Conservation (phyloP, 495 filamentous ascomycete species). For the Sabuloglossum arenarium region DNA sequence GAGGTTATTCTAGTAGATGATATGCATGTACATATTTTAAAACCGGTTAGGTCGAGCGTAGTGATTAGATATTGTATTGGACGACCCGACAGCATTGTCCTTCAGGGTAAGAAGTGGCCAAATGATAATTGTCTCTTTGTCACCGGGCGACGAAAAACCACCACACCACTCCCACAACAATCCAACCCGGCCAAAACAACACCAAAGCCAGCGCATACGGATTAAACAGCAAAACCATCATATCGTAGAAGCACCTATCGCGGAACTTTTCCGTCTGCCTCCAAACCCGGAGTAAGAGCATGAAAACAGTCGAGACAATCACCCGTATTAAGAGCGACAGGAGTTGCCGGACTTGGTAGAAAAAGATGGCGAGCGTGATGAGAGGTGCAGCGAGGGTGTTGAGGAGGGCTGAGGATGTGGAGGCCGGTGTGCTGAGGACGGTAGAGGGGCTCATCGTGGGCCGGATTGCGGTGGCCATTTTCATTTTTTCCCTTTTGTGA, state of each 20-base stretch:
- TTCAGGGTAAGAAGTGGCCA: no score
- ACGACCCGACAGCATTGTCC: no score
- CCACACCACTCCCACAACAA: slow-evolving; percentile 10
- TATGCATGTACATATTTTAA: no score
- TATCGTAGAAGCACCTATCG: slow-evolving; percentile 6
- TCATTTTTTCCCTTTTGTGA: no score
- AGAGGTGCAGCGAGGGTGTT: not conserved
- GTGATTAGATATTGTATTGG: no score
- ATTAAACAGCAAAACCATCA: slow-evolving; percentile 12
- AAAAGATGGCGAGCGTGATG: not conserved
- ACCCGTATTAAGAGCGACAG: not conserved
- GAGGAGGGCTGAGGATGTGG: not conserved
- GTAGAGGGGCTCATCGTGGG: no score
- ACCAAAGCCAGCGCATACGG: slow-evolving; percentile 17
- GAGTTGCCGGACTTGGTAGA: not conserved
- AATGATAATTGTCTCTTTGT: not conserved
- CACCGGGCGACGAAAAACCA: not conserved
- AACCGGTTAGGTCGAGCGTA: no score
- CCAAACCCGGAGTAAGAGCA: not conserved
- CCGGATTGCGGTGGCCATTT: no score
- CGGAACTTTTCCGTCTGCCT: not conserved
- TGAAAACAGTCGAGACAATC: not conserved
- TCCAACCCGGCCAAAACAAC: slow-evolving; percentile 30
- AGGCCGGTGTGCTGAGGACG: not conserved
- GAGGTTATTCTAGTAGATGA: no score